Percentiles rank a stretch among this genome's conserved stretches.
Evolutionary conservation across 805 yeast genomes (phyloP).

Genomic region (Saccharomycodes ludwigii): DNA sequence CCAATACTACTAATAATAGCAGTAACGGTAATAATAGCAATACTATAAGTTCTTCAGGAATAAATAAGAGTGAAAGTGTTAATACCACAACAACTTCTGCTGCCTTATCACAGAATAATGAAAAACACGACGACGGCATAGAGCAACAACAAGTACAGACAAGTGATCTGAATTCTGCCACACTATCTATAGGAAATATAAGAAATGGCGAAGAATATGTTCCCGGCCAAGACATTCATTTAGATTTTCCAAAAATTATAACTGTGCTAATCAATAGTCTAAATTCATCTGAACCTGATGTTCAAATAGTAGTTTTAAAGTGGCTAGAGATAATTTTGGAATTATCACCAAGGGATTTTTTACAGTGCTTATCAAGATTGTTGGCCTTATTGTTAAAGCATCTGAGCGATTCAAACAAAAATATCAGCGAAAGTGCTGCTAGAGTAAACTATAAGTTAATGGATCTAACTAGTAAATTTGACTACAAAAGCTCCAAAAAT

Average conservation of each 20-base stretch:
- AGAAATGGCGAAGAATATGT: conserved; percentile 43
- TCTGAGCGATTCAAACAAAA: conserved; percentile 40
- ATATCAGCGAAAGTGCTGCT: conserved; percentile 40
- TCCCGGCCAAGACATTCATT: conserved; percentile 70
- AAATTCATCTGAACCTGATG: conserved; percentile 60
- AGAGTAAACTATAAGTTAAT: conserved; percentile 46
- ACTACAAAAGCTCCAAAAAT: conserved; percentile 27
- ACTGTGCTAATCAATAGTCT: conserved; percentile 73
- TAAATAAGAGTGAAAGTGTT: too few relatives aligned
- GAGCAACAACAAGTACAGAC: conserved; percentile 11
- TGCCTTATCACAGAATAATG: conserved; percentile 8
- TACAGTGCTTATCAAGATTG: conserved; percentile 63
- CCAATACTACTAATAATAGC: too few relatives aligned
- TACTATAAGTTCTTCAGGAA: neutral
- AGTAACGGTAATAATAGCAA: neutral
- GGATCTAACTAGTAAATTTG: conserved; percentile 27
- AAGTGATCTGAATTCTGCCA: neutral
- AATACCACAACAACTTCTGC: neutral
- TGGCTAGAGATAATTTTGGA: conserved; percentile 70
- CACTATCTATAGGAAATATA: neutral
- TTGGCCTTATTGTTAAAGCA: conserved; percentile 55
- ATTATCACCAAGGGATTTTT: conserved; percentile 57
- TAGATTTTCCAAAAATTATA: conserved; percentile 70
- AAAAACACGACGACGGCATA: conserved; percentile 20
- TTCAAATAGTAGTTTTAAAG: conserved; percentile 63